These are phyloP conservation scores for Kwoniella newhampshirensis DNA, from an alignment of 768 basidiomycete species.

Conservation along the genomic window DNA sequence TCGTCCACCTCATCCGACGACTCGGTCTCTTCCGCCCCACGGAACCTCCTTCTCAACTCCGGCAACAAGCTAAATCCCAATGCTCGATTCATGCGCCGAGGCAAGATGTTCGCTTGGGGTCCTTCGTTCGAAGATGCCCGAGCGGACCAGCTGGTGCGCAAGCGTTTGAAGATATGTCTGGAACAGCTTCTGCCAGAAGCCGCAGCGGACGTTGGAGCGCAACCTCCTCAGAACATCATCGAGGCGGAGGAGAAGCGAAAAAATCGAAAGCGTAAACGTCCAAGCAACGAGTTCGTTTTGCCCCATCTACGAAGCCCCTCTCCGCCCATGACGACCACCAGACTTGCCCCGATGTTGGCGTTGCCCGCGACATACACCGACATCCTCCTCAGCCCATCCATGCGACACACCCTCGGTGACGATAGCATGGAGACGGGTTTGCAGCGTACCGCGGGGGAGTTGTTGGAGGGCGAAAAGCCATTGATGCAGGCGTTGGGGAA, in stretches of 20 bases:
- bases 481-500: conserved; percentile 47
- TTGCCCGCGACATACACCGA: conserved; percentile 49
- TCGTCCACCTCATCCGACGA: conserved; percentile 7
- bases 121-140: conserved; percentile 47
- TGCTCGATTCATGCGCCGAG: conserved; percentile 44
- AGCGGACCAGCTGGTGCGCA: conserved; percentile 27
- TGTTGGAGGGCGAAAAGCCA: conserved; percentile 52
- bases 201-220: conserved; percentile 36
- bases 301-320: conserved; percentile 47
- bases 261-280: conserved; percentile 24
- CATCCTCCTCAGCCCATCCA: conserved; percentile 46
- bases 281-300: conserved; percentile 20
- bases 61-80: conserved; percentile 45
- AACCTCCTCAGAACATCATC: conserved; percentile 31
- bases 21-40: conserved; percentile 9
- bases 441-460: conserved; percentile 50
- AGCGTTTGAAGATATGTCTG: conserved; percentile 37
- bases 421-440: conserved; percentile 51
- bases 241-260: conserved; percentile 11
- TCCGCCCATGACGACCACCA: conserved; percentile 35
- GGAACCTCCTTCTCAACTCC: conserved; percentile 38
- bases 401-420: conserved; percentile 51
- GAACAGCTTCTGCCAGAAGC: conserved; percentile 42
- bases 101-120: conserved; percentile 53
- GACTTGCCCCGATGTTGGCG: conserved; percentile 38